Base-by-base conservation (phyloP, 176 grass and related monocot genomes). In the Zizania latifolia region DNA sequence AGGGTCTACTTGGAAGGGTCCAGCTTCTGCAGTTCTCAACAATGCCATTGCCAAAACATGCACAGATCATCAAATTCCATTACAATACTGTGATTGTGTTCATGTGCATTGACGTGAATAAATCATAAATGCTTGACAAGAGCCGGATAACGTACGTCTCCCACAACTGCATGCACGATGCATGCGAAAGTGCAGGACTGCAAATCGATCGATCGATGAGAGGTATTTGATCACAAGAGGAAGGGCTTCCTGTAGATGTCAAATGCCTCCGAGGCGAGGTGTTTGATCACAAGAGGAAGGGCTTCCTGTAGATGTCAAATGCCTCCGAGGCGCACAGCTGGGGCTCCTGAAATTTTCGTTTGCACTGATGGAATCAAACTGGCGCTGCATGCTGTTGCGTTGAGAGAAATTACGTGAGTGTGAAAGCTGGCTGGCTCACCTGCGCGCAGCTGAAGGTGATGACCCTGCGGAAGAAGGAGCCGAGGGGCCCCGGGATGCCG, bases 221-320 rank as follows among this genome's bases (percentile, higher is more conserved):
- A n/a, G n/a, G n/a, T n/a, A n/a, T 37, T 50, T 9, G 13, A 21
- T 70, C 77, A 85, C 60, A 85, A 74, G 4, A 74, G 12, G 23
- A 85, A 79, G 0, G 59, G 83, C 24, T 85, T 85, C 76, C 69
- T 66, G 69, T 80, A 85, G 69, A 85, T 79, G 83, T 85, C 83
- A 43, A 85, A 85, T 24, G 16, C 1, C 31, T 85, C 68, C 17
- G 83, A 85, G 15, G 83, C 46, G 39, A n/a, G n/a, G n/a, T n/a
- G n/a, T 37, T 50, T 9, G 13, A 21, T 70, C 77, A 85, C 60
- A 85, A 74, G 4, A 74, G 12, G 23, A 85, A 79, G 0, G 59
- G 83, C 24, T 85, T 85, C 76, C 69, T 66, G 69, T 80, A 85
- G 69, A 85, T 79, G 83, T 85, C 83, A 43, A 85, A 85, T 24